Conservation (phyloP, 2,329 filamentous ascomycete species). For the Pyricularia sp. region DNA sequence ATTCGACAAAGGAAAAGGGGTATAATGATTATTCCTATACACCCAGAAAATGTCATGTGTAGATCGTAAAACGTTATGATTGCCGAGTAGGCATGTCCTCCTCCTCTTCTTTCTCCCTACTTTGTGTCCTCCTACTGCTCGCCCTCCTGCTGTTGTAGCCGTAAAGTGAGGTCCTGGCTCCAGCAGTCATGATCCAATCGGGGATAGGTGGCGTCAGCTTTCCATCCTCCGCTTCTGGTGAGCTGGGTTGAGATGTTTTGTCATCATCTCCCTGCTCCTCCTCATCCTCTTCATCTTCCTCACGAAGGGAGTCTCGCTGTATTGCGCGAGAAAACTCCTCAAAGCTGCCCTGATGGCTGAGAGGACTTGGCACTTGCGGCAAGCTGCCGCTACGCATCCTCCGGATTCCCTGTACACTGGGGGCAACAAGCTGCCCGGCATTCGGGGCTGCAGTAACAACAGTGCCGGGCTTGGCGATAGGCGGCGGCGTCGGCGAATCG, state of each 20-base stretch:
- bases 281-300: conserved; percentile 14
- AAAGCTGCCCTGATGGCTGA: conserved; percentile 39
- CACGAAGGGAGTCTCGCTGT: background rate
- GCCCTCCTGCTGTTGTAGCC: conserved; percentile 32
- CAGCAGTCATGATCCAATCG: conserved; percentile 48
- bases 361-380: conserved; percentile 34
- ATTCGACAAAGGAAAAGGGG: background rate
- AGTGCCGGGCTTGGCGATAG: conserved; percentile 55
- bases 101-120: conserved; percentile 13
- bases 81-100: conserved; percentile 12
- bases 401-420: conserved; percentile 37
- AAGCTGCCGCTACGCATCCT: conserved; percentile 49
- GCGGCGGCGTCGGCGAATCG: conserved; percentile 57
- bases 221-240: conserved; percentile 18
- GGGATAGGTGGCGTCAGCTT: conserved; percentile 52
- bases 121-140: conserved; percentile 8
- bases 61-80: conserved; percentile 6
- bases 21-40: background rate
- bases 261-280: conserved; percentile 17
- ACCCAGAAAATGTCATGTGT: background rate
- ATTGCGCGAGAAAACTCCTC: conserved; percentile 31
- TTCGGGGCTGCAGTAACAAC: conserved; percentile 62
- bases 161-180: conserved; percentile 38
- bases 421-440: conserved; percentile 52
- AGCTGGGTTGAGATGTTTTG: conserved; percentile 11